phyloP scores from a whole-genome alignment of 192 early-diverging fungal genomes.

The Coemansia sp. region DNA sequence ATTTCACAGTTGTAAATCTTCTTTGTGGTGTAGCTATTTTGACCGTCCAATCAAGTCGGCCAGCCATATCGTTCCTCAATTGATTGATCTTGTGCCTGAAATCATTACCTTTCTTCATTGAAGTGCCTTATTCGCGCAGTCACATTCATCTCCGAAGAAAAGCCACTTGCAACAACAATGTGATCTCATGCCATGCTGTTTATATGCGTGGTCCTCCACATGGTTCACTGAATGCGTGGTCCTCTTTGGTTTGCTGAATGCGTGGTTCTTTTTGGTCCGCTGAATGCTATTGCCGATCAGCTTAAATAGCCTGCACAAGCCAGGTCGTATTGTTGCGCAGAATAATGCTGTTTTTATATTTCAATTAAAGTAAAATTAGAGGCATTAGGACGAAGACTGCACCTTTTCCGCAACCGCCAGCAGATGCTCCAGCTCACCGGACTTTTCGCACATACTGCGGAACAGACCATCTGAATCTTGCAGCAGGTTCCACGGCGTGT shows the following conservation, averaged over 20 bases:
- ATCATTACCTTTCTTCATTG: background rate
- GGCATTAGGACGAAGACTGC: background rate
- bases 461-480: conserved; percentile 63
- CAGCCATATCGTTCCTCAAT: too few species aligned
- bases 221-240: too few species aligned
- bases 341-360: too few species aligned
- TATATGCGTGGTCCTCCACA: too few species aligned
- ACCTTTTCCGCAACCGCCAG: conserved; percentile 3
- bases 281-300: too few species aligned
- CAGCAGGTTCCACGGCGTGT: conserved; percentile 71
- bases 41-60: too few species aligned
- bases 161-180: background rate
- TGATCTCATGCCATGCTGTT: background rate
- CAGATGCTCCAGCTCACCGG: conserved; percentile 65
- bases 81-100: background rate
- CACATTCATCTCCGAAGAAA: background rate
- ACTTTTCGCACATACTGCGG: conserved; percentile 74
- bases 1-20: background rate
- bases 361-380: too few species aligned
- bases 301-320: too few species aligned
- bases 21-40: background rate
- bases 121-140: background rate
- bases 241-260: too few species aligned
- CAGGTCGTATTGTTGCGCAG: too few species aligned
- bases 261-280: too few species aligned